A percentile compares a stretch with the other conserved stretches of the same genome.
Conservation (phyloP, 2,329 filamentous ascomycete species). For the Chaetomium sp. region DNA sequence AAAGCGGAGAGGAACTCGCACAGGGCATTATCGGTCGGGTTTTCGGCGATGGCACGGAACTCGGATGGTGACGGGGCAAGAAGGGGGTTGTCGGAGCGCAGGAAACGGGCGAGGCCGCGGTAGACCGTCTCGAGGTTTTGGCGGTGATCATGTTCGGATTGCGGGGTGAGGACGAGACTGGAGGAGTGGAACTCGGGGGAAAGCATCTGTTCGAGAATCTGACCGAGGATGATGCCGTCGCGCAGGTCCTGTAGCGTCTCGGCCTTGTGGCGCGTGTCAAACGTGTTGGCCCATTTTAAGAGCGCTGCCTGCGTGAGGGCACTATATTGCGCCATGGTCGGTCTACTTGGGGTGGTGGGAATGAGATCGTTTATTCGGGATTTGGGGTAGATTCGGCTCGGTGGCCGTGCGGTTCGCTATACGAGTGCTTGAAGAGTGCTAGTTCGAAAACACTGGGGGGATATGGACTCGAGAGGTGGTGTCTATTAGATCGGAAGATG, state of each 20-base stretch:
- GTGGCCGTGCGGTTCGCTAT: too few species aligned
- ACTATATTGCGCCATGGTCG: conserved; percentile 31
- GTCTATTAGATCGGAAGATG: too few species aligned
- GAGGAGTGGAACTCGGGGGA: conserved; percentile 50
- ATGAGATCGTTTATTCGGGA: neutral
- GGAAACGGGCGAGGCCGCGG: conserved; percentile 75
- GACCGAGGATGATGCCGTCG: conserved; percentile 49
- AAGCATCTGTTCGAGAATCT: conserved; percentile 49
- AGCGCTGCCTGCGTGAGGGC: conserved; percentile 45
- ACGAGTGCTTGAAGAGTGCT: too few species aligned
- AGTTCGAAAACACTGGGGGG: too few species aligned
- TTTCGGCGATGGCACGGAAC: conserved; percentile 52
- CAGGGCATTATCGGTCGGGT: conserved; percentile 48
- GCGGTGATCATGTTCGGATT: conserved; percentile 57
- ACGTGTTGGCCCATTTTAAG: conserved; percentile 49
- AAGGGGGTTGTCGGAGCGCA: conserved; percentile 45
- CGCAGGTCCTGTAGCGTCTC: conserved; percentile 45
- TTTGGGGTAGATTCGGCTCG: too few species aligned
- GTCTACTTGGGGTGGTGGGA: neutral
- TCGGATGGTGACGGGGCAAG: conserved; percentile 49
- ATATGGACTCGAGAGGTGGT: too few species aligned
- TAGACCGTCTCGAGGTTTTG: conserved; percentile 89
- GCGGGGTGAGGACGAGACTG: conserved; percentile 43
- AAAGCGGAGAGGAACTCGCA: conserved; percentile 35
- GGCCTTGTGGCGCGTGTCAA: conserved; percentile 35